Evolutionary conservation across 2,329 filamentous ascomycete genomes (phyloP).

Genomic region (Cercospora zeae-maydis): DNA sequence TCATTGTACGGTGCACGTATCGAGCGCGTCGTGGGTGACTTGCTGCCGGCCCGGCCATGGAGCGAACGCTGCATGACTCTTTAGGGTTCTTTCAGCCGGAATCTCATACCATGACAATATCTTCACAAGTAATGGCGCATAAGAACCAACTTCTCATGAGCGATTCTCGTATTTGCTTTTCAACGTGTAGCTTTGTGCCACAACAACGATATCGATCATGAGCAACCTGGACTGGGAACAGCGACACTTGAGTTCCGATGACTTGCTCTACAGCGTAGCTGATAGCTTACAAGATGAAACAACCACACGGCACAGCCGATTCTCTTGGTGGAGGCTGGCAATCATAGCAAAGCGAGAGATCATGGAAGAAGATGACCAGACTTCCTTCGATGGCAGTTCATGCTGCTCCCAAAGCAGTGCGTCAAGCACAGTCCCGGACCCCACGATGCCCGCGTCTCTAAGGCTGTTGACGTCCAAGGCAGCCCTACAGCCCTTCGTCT

Average conservation of each 20-base stretch:
- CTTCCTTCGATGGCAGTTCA: conserved; percentile 5
- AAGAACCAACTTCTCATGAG: not conserved
- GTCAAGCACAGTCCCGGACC: not conserved
- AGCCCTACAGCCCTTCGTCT: not conserved
- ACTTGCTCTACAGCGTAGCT: not conserved
- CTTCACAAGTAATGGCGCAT: not conserved
- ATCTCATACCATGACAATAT: not conserved
- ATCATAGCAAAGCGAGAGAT: not conserved
- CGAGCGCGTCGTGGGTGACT: not conserved
- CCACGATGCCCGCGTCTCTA: not conserved
- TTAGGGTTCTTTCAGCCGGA: not conserved
- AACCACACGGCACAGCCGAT: conserved; percentile 1
- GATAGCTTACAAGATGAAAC: not conserved
- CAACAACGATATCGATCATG: not conserved
- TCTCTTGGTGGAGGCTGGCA: conserved; percentile 1
- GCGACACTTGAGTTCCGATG: not conserved
- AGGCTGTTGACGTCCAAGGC: not conserved
- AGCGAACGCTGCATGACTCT: not conserved
- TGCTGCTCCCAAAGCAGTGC: not conserved
- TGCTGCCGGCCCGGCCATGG: not conserved
- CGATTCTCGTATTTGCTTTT: not conserved
- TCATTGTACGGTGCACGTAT: not conserved
- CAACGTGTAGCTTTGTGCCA: not conserved
- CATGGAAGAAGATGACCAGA: not conserved
- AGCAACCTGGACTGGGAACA: conserved; percentile 3